Percentiles rank a stretch among this genome's conserved stretches.
phyloP scores from a whole-genome alignment of 2,329 filamentous ascomycete genomes.

The Diaporthe helianthi region DNA sequence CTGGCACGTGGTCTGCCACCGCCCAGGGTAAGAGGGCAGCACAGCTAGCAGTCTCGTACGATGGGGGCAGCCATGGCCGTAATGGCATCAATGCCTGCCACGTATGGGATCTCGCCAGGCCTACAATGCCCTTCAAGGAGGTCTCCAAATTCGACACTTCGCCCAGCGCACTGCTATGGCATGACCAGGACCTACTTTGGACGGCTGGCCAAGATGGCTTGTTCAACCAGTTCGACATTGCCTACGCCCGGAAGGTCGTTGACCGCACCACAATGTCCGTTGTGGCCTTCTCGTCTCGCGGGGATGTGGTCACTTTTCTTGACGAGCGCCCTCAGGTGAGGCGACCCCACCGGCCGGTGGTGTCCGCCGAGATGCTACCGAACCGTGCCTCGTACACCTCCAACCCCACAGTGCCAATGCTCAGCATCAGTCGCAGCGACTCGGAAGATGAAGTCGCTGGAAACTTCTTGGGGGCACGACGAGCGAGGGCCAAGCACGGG shows the following conservation, averaged over 20 bases:
- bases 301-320: constrained; percentile 67
- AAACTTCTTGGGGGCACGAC: constrained; percentile 62
- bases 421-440: constrained; percentile 67
- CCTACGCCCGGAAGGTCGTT: constrained; percentile 68
- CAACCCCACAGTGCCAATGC: constrained; percentile 55
- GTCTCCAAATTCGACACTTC: constrained; percentile 66
- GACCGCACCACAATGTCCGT: constrained; percentile 68
- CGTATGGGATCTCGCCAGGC: constrained; percentile 73
- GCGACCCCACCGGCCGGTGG: constrained; percentile 46
- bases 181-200: constrained; percentile 70
- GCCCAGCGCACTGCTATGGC: constrained; percentile 67
- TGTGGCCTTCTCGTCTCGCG: constrained; percentile 65
- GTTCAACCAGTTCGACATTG: constrained; percentile 71
- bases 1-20: constrained; percentile 70
- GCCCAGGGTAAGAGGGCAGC: constrained; percentile 65
- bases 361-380: constrained; percentile 42
- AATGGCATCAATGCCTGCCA: constrained; percentile 67
- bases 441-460: constrained; percentile 70
- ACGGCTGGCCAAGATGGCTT: constrained; percentile 67
- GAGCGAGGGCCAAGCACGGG: constrained; percentile 49
- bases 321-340: constrained; percentile 60
- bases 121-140: constrained; percentile 71
- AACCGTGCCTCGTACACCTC: constrained; percentile 51
- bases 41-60: constrained; percentile 68
- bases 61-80: constrained; percentile 60